Evolutionary conservation across 495 filamentous ascomycete genomes (phyloP), one percentile per base, ranked within the genome.

Genomic region (Neurospora sp.): DNA sequence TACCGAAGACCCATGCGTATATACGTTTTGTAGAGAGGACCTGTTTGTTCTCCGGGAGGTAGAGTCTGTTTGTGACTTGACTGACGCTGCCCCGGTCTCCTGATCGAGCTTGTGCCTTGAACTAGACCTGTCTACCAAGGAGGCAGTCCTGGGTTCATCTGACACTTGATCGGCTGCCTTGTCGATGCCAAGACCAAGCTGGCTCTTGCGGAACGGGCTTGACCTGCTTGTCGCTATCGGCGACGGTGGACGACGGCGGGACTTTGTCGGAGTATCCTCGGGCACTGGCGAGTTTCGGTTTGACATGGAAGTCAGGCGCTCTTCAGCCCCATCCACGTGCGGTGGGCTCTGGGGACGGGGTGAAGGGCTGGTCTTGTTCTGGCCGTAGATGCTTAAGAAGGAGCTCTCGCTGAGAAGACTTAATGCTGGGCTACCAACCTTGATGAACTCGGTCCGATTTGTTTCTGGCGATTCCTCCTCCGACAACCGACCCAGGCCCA

Each of bases 381-480:
- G 79, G 18, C 88, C 91, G 71, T 90, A 90, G 7, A 92, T 84
- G 77, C 89, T 91, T 12, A 92, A 75, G 74, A 94, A 92, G 39
- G 91, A 93, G 76, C 91, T 93, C 79, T 95, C 91, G 77, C 92
- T 94, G 38, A 95, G 85, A 20, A 92, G 85, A 74, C 92, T 94
- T 22, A 94, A 81, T 68, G 90, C 86, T 9, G 91, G 91, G 69
- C 91, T 93, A 68, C 81, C 78, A 71, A 85, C 75, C 70, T 79
- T 78, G 71, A 82, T 83, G 37, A 76, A 75, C 18, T 75, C 75
- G 4, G 48, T 70, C 70, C 76, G 72, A 65, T 77, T 73, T 68
- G 79, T 68, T 12, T 83, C 82, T 61, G 53, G 53, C 71, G 73
- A 78, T n/a, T 78, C 76, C 46, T 82, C 80, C 74, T 82, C 80